phyloP scores from a whole-genome alignment of 139 green algal genomes.

The Chlorella ohadii region DNA sequence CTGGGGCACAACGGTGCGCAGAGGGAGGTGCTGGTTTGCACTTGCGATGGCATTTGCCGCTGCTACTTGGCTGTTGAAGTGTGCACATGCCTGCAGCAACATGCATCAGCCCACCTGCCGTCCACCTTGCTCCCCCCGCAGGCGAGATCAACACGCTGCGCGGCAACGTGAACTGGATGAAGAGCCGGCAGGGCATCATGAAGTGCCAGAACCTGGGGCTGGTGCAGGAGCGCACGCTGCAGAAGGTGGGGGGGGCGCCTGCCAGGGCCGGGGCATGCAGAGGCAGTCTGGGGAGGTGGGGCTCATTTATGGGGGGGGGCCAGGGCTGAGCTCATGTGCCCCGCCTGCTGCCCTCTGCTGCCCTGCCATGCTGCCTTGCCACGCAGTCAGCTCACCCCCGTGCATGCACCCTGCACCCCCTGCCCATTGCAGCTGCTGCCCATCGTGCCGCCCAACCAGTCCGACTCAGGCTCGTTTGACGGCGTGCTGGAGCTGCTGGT shows the following conservation, averaged over 20 bases:
- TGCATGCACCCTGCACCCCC: not conserved
- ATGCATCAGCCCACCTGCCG: not conserved
- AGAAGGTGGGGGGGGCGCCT: too few relatives aligned
- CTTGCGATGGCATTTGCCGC: too few relatives aligned
- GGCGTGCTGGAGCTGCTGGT: conserved; percentile 92
- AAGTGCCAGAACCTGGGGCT: conserved; percentile 78
- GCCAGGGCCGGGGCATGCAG: too few relatives aligned
- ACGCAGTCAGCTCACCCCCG: too few relatives aligned
- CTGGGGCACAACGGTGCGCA: conserved; percentile 91
- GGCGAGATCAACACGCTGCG: conserved; percentile 88
- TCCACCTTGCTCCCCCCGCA: not conserved
- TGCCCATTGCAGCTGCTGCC: conserved; percentile 72
- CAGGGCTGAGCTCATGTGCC: too few relatives aligned
- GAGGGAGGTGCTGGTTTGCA: not conserved
- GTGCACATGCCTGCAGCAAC: too few relatives aligned
- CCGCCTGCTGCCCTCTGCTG: too few relatives aligned
- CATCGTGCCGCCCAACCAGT: conserved; percentile 84
- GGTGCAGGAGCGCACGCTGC: conserved; percentile 61
- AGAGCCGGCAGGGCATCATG: conserved; percentile 90
- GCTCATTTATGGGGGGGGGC: too few relatives aligned
- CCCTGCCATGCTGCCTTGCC: too few relatives aligned
- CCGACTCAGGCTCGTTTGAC: conserved; percentile 92
- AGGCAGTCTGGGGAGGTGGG: too few relatives aligned
- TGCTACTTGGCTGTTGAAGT: too few relatives aligned
- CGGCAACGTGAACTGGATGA: conserved; percentile 95